phyloP scores from a whole-genome alignment of 1,284 basidiomycete species.

The Malassezia dermatis region DNA sequence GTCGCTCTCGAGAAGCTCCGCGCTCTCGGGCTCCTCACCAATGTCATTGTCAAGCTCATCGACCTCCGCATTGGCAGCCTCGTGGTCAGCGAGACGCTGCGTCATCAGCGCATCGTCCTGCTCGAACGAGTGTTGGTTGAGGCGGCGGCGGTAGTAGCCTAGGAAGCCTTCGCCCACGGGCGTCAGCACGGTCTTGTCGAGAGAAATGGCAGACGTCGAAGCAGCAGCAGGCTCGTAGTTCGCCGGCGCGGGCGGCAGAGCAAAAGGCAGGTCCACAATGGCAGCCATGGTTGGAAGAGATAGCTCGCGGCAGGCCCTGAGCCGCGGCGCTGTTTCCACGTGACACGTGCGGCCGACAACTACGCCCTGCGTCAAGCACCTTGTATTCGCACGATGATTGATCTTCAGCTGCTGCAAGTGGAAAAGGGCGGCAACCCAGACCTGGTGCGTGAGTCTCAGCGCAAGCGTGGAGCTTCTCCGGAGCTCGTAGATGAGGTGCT shows the following conservation, averaged over 20 bases:
- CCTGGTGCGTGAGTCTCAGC: slow-evolving; percentile 80
- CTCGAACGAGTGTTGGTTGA: slow-evolving; percentile 37
- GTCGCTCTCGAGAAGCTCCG: slow-evolving; percentile 65
- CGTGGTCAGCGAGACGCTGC: slow-evolving; percentile 37
- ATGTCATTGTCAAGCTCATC: slow-evolving; percentile 72
- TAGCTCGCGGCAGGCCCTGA: background rate
- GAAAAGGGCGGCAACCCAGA: slow-evolving; percentile 76
- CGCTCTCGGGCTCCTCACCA: slow-evolving; percentile 77
- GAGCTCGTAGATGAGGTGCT: slow-evolving; percentile 90
- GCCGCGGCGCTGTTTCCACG: background rate
- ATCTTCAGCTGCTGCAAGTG: slow-evolving; percentile 37
- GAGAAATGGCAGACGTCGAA: slow-evolving; percentile 25
- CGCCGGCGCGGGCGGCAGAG: slow-evolving; percentile 35
- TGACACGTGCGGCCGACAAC: background rate
- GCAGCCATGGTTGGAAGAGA: slow-evolving; percentile 29
- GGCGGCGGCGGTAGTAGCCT: slow-evolving; percentile 35
- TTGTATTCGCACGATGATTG: slow-evolving; percentile 22
- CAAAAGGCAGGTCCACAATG: slow-evolving; percentile 34
- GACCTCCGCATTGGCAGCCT: slow-evolving; percentile 56
- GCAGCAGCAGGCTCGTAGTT: slow-evolving; percentile 35
- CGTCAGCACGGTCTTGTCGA: slow-evolving; percentile 25
- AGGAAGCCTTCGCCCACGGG: slow-evolving; percentile 42
- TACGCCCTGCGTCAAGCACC: background rate
- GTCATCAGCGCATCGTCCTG: slow-evolving; percentile 38
- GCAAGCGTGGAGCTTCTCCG: slow-evolving; percentile 74